These are phyloP conservation scores for Aspergillus persii DNA, from an alignment of 2,329 filamentous ascomycete species.

Conservation along the genomic window DNA sequence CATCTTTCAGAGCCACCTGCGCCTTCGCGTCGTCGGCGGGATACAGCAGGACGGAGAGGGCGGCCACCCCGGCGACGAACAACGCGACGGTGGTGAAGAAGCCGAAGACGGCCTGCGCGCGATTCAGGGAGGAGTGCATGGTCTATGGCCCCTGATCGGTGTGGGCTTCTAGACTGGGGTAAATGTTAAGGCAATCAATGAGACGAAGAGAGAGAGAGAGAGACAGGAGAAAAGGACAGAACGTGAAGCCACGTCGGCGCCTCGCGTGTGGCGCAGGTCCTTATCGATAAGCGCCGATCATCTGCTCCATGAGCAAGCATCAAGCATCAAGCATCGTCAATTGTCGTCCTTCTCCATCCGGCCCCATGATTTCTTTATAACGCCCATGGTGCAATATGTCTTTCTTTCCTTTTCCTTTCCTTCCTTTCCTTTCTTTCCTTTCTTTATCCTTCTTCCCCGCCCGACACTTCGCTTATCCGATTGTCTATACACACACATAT, in stretches of 20 bases:
- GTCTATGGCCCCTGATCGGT: slow-evolving; percentile 25
- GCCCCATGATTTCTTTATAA: no score
- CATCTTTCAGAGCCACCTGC: slow-evolving; percentile 52
- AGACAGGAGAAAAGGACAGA: neutral
- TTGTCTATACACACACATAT: no score
- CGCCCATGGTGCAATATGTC: no score
- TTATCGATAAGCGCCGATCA: slow-evolving; percentile 17
- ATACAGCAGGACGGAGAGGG: slow-evolving; percentile 69
- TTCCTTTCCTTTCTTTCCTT: no score
- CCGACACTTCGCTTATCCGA: no score
- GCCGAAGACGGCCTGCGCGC: slow-evolving; percentile 89
- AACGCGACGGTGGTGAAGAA: slow-evolving; percentile 97
- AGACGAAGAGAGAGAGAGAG: neutral
- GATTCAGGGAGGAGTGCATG: slow-evolving; percentile 87
- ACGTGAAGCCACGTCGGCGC: slow-evolving; percentile 17
- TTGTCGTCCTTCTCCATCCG: no score
- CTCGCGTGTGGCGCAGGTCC: slow-evolving; percentile 6
- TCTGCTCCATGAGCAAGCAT: no score
- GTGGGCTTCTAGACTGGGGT: neutral
- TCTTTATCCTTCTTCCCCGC: no score
- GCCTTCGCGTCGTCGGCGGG: slow-evolving; percentile 56
- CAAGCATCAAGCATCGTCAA: no score
- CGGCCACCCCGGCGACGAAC: slow-evolving; percentile 73
- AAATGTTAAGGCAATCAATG: no score
- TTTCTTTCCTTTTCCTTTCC: no score